Base-by-base conservation (phyloP, 805 yeast genomes). In the Yamadazyma tumulicola region DNA sequence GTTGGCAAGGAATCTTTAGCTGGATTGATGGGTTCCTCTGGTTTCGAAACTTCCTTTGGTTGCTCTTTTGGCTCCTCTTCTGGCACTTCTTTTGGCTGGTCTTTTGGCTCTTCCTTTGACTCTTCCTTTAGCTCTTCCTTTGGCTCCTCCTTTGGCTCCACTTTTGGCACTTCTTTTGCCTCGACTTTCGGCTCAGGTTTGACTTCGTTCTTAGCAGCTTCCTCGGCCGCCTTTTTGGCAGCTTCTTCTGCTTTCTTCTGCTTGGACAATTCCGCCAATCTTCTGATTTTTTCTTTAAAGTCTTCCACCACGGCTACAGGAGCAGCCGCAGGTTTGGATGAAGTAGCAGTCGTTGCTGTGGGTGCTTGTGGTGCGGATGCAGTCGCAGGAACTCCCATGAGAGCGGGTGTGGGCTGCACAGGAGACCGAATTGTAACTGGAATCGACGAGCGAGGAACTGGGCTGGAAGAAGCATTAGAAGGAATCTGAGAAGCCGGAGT, bases 31-130 rank as follows among this genome's bases (percentile, higher is more conserved):
- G 27, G 27, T 24, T 24, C 27, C 14, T 24, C 27, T 24, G 27
- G 36, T 22, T 36, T 37, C 4, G 28, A 35, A 2, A 22, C 39
- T 10, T 23, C 30, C 13, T 25, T 14, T 8, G 27, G 27, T 25
- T 25, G 16, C 14, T 25, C 27, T 12, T 25, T 25, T 8, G 13
- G 13, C 14, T 25, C 27, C 6, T 48, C 42, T 29, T 48, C 46
- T 32, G 41, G 47, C 13, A 44, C 45, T 16, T 46, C 52, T 15
- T 48, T 56, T 14, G 41, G 45, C 19, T 43, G 54, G 10, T 41
- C 54, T 11, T 37, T 48, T 15, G 32, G 39, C 19, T 31, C 27
- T 16, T 25, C 35, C 29, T 37, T 23, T 10, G 5, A 25, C 14
- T 31, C 38, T 7, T 27, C 41, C 19, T 30, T 19, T 10, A 41